Base-by-base conservation (phyloP, 2,329 filamentous ascomycete species). In the Aspergillus carbonarius region DNA sequence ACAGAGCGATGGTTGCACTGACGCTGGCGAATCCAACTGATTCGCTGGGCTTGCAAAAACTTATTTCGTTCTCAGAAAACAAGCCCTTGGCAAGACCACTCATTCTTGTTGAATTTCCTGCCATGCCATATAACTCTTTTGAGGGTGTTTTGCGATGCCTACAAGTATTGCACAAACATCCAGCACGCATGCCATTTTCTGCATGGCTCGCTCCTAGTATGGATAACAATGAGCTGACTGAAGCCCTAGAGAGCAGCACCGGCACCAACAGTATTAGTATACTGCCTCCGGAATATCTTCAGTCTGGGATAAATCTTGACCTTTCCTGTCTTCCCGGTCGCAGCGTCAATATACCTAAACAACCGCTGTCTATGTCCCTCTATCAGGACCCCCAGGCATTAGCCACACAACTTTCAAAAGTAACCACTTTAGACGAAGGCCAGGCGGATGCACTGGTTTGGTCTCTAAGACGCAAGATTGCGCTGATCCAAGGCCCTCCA, bases 401-500 rank as follows among this genome's bases (percentile, higher is more conserved):
- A 1, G 6, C 35, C 1, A 7, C 35, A 25, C 3, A 44, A 12
- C 25, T 51, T 4, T 54, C 34, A 17, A 27, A 27, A 8, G 27
- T 4, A 17, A 54, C 49, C 2, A 30, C 34, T 12, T 40, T 62
- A 3, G 60, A 60, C 42, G 8, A 30, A 18, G 60, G 58, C 1
- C 60, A 62, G 25, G 47, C 47, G 9, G 17, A 44, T 1, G 60
- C 54, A 8, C 10, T 62, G 27, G 34, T 62, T 13, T 49, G 46
- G 17, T 63, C 47, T 17, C 59, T 64, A 15, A 59, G 48, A 2
- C 55, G 56, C 5, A 59, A 67, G 34, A 44, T 65, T 30, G 60
- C 63, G 4, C 55, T 69, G 10, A 70, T 69, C 4, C 64, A 69
- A 57, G 68, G 68, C n/a, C 63, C 68, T 54, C 61, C 64, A 35